Evolutionary conservation across 441 rosid species (phyloP).

Genomic region (Corymbia citriodora): DNA sequence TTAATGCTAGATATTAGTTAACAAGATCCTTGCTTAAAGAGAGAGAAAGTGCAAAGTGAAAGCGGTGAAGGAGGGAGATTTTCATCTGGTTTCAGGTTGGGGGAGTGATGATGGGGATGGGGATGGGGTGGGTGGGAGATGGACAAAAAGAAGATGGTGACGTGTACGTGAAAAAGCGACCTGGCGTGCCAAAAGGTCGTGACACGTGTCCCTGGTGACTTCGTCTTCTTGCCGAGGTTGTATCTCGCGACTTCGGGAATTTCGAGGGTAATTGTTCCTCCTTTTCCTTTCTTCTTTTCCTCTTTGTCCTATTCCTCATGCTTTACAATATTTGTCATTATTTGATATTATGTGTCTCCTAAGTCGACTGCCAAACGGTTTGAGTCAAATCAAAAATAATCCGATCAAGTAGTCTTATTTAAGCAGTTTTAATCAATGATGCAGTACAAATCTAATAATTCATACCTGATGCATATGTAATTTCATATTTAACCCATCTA

Average conservation of each 20-base stretch:
- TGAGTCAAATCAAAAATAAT: rapidly evolving
- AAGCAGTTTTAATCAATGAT: no score
- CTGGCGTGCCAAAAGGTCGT: neutral
- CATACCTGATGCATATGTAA: rapidly evolving
- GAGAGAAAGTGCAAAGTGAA: neutral
- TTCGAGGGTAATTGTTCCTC: neutral
- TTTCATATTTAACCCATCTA: no score
- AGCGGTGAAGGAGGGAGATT: neutral
- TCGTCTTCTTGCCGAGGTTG: neutral
- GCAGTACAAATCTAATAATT: no score
- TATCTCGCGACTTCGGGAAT: neutral
- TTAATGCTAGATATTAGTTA: neutral
- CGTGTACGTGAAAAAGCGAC: neutral
- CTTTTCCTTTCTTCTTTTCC: neutral
- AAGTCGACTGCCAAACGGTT: rapidly evolving
- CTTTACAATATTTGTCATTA: neutral
- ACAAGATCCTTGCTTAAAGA: neutral
- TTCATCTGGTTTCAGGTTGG: neutral
- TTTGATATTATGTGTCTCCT: neutral
- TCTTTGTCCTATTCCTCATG: neutral
- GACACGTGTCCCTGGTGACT: neutral
- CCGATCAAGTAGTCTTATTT: no score
- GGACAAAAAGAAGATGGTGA: neutral
- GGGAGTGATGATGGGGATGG: neutral
- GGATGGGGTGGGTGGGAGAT: neutral